Evolutionary conservation across 306 rosid genomes (phyloP).

Genomic region (Cucurbita argyrosperma): DNA sequence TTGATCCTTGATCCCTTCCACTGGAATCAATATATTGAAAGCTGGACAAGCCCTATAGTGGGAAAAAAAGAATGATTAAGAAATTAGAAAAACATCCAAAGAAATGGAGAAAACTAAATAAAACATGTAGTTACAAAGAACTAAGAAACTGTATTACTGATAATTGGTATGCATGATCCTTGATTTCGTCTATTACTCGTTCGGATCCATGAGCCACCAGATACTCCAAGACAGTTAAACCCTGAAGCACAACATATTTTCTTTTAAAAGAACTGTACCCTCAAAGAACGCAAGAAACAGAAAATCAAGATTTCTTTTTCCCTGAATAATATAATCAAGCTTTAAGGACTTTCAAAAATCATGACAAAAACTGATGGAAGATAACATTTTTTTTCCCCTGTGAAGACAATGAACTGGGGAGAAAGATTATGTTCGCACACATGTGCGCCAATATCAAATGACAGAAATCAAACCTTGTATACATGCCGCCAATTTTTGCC

Average conservation of each 20-base stretch:
- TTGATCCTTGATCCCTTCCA: slow-evolving; percentile 91
- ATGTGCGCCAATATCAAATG: background rate
- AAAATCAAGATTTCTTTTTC: background rate
- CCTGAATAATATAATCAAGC: background rate
- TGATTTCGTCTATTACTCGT: slow-evolving; percentile 84
- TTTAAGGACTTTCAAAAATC: background rate
- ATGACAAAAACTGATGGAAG: background rate
- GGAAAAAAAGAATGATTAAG: background rate
- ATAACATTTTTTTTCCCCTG: background rate
- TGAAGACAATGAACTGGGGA: background rate
- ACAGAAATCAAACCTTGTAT: slow-evolving; percentile 53
- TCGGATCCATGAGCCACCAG: slow-evolving; percentile 93
- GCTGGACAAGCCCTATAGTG: slow-evolving; percentile 49
- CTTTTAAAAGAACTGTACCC: background rate
- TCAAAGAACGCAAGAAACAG: background rate
- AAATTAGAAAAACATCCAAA: background rate
- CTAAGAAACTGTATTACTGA: slow-evolving; percentile 38
- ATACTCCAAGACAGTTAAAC: slow-evolving; percentile 81
- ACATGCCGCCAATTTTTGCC: slow-evolving; percentile 99
- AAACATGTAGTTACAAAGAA: background rate
- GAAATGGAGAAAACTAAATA: background rate
- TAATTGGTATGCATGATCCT: slow-evolving; percentile 91
- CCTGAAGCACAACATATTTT: slow-evolving; percentile 28
- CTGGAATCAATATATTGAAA: slow-evolving; percentile 84
- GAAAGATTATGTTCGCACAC: background rate